Evolutionary conservation across 2,329 filamentous ascomycete genomes (phyloP), one percentile per base, ranked within the genome.

Genomic region (Sclerotinia glacialis): DNA sequence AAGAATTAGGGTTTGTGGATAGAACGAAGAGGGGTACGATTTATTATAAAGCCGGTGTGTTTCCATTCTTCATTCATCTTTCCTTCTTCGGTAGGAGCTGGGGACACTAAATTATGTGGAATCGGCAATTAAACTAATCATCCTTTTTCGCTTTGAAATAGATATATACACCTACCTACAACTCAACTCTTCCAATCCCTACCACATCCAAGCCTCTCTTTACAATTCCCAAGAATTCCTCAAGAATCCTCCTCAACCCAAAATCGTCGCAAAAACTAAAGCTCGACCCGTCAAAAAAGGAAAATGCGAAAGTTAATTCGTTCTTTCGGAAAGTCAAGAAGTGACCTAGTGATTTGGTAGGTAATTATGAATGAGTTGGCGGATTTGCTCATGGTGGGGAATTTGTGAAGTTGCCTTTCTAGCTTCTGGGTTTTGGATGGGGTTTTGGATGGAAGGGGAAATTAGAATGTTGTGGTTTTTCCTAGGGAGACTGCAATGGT

Each of bases 111-210:
- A n/a, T n/a, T n/a, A n/a, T n/a, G n/a, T n/a, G n/a, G n/a, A n/a
- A n/a, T n/a, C n/a, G n/a, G n/a, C n/a, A n/a, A n/a, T n/a, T n/a
- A n/a, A 21, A 14, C 11, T 63, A 9, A 40, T 12, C 9, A 18
- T 61, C 12, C 14, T 40, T 40, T 16, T 3, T 5, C 11, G 2
- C 5, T 40, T 40, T 4, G 5, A 6, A 59, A 1, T 64, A 87
- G 89, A 92, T 80, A 87, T 85, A 0, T 91, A 84, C 74, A 91
- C 89, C 1, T 83, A 89, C 74, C 78, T 92, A 37, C 85, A 85
- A 4, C 85, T 92, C 66, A 80, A 80, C 21, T 80, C 79, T 14
- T 81, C 81, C 0, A 92, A 92, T 74, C 76, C 81, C 0, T 91
- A 85, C 82, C 83, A 83, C 1, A 77, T 92, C 67, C 83, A 81